These are phyloP conservation scores for Sarocladium brachiariae DNA, from an alignment of 2,329 filamentous ascomycete species.

Conservation along the genomic window DNA sequence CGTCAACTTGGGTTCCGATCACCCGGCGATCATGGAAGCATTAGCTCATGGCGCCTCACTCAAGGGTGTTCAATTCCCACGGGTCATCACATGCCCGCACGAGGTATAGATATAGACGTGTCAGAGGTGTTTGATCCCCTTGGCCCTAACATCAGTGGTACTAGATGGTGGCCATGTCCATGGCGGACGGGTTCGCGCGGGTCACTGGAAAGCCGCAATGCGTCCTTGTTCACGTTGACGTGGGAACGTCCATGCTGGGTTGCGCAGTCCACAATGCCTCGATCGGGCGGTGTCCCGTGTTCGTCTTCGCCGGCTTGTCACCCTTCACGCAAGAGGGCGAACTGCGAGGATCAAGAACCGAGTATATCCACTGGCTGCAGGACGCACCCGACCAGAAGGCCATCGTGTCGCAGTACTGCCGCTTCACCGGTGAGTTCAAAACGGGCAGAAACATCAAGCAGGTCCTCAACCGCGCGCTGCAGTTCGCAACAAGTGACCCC, in stretches of 20 bases:
- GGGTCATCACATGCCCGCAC: constrained; percentile 72
- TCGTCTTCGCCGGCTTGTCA: constrained; percentile 68
- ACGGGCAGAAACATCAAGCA: constrained; percentile 76
- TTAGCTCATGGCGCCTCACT: constrained; percentile 71
- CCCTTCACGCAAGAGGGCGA: constrained; percentile 69
- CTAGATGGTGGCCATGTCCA: constrained; percentile 70
- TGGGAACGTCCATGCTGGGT: constrained; percentile 67
- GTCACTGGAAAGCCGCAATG: constrained; percentile 62
- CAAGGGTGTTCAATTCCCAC: constrained; percentile 58
- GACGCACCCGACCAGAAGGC: constrained; percentile 70
- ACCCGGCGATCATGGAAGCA: constrained; percentile 73
- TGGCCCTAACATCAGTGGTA: too few relatives aligned
- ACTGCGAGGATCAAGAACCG: constrained; percentile 61
- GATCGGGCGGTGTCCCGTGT: constrained; percentile 60
- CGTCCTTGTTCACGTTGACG: constrained; percentile 70
- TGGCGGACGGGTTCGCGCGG: constrained; percentile 69
- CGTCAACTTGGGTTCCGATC: constrained; percentile 40
- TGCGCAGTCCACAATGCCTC: constrained; percentile 70
- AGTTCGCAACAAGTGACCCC: constrained; percentile 67
- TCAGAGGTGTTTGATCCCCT: too few relatives aligned
- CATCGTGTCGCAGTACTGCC: constrained; percentile 73
- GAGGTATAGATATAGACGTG: too few relatives aligned
- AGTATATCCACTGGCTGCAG: constrained; percentile 77
- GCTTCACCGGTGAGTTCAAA: constrained; percentile 72
- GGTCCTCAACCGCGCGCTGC: constrained; percentile 71